Evolutionary conservation across 1,139 yeast genomes (phyloP).

Genomic region (Geotrichum australiense): DNA sequence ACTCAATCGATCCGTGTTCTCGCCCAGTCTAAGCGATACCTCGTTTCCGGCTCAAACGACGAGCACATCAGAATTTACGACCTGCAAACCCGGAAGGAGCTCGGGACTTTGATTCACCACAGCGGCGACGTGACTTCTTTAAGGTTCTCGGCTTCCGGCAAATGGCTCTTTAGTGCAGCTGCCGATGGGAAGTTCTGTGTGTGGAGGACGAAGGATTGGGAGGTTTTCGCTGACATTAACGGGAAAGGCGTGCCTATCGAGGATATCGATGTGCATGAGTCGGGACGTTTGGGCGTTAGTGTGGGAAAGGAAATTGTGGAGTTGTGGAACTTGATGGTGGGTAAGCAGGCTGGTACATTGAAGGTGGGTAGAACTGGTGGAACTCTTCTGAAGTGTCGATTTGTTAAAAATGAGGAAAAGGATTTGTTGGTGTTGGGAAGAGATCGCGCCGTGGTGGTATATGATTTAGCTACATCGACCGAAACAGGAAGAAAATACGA

Average conservation of each 20-base stretch:
- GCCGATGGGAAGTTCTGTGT: constrained; percentile 86
- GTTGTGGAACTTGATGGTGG: constrained; percentile 96
- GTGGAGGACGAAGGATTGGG: constrained; percentile 99
- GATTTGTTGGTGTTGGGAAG: constrained; percentile 74
- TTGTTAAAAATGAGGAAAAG: constrained; percentile 46
- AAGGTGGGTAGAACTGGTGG: constrained; percentile 48
- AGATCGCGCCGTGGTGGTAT: constrained; percentile 55
- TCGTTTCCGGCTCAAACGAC: constrained; percentile 93
- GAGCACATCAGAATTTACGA: constrained; percentile 94
- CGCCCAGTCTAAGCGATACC: constrained; percentile 74
- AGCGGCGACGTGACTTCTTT: constrained; percentile 80
- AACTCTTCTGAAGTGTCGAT: constrained; percentile 28
- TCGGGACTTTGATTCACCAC: constrained; percentile 85
- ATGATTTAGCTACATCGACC: constrained; percentile 57
- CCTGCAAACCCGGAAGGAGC: constrained; percentile 84
- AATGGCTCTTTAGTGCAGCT: constrained; percentile 86
- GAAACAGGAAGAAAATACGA: constrained; percentile 42
- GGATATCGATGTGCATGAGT: constrained; percentile 83
- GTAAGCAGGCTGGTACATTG: constrained; percentile 84
- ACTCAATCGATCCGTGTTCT: constrained; percentile 77
- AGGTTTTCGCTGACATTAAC: constrained; percentile 75
- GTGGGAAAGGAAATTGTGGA: constrained; percentile 83
- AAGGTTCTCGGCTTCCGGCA: constrained; percentile 50
- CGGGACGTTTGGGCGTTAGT: constrained; percentile 86
- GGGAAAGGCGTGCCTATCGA: constrained; percentile 66